Evolutionary conservation across 2,329 filamentous ascomycete species (phyloP), one percentile per base, ranked within the genome.

Genomic region (Thermochaetoides dissita): DNA sequence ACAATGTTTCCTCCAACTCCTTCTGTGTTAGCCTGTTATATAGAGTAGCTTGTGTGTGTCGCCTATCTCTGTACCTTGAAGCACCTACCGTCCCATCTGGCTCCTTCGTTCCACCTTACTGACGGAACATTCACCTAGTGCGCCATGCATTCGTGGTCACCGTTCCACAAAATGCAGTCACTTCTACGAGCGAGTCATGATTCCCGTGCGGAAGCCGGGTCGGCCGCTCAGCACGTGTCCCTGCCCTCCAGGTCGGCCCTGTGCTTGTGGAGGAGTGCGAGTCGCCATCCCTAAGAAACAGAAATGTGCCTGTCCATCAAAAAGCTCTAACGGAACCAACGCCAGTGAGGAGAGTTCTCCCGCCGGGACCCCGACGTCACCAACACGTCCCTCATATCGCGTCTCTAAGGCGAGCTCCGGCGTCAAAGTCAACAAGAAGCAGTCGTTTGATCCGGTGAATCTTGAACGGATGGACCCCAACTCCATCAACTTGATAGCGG

Each of bases 101-200:
- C 17, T 24, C 17, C 24, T 7, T 7, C 30, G n/a, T 10, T 10
- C 28, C 8, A n/a, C 12, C 17, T 31, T 46, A 47, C 45, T 53
- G 43, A 52, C 43, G 41, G 46, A 34, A 24, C 11, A 32, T 30
- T 39, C 44, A 36, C 38, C 43, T 52, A 84, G 80, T 61, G 76
- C 76, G 67, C 79, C 80, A 55, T 84, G 81, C 58, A 84, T 84
- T 52, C 76, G 80, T 54, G 81, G 81, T 43, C 81, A 85, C 59
- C 76, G 81, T 53, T 84, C 81, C 30, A 83, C 80, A 40, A 83
- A 81, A 65, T 85, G 81, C 59, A 78, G 72, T 38, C 81, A 85
- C 56, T 69, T 68, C 46, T 68, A 70, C 49, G 79, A 83, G 52
- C 74, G 80, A 45, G 63, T 83, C 31, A 76, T 84, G 68, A 66